These are phyloP conservation scores for Quercus ilex DNA, from an alignment of 306 rosid genomes.

Conservation along the genomic window DNA sequence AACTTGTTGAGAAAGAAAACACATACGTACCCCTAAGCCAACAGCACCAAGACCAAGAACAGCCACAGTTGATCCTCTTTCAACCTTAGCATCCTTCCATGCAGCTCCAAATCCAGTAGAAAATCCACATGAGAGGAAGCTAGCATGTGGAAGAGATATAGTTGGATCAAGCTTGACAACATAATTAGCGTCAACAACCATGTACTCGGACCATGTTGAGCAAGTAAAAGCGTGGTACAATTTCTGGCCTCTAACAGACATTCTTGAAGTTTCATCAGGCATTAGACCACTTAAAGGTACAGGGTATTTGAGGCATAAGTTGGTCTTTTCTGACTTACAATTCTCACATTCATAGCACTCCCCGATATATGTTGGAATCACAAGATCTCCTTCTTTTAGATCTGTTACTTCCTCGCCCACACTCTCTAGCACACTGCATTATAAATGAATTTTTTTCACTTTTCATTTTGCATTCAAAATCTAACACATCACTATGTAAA, in stretches of 20 bases:
- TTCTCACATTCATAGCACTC: constrained; percentile 36
- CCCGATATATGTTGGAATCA: constrained; percentile 25
- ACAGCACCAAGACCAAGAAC: constrained; percentile 41
- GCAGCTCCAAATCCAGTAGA: constrained; percentile 37
- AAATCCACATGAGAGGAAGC: constrained; percentile 44
- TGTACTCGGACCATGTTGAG: constrained; percentile 40
- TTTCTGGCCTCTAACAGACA: constrained; percentile 18
- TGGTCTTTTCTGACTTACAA: constrained; percentile 22
- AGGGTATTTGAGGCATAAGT: constrained; percentile 32
- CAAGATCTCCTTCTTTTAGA: constrained; percentile 25
- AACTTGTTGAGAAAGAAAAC: background rate
- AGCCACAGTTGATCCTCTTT: constrained; percentile 28
- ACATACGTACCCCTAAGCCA: constrained; percentile 34
- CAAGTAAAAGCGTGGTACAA: constrained; percentile 25
- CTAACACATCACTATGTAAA: too few species aligned
- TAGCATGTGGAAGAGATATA: constrained; percentile 16
- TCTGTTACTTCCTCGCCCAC: constrained; percentile 21
- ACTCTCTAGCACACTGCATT: constrained; percentile 29
- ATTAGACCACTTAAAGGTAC: background rate
- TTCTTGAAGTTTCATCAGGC: constrained; percentile 24
- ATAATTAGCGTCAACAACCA: constrained; percentile 19
- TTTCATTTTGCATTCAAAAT: too few species aligned
- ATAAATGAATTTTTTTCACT: too few species aligned
- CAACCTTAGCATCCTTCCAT: constrained; percentile 31
- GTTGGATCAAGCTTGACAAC: constrained; percentile 17